phyloP scores from a whole-genome alignment of 371 early-diverging fungal species.

The Haplosporangium sp. region DNA sequence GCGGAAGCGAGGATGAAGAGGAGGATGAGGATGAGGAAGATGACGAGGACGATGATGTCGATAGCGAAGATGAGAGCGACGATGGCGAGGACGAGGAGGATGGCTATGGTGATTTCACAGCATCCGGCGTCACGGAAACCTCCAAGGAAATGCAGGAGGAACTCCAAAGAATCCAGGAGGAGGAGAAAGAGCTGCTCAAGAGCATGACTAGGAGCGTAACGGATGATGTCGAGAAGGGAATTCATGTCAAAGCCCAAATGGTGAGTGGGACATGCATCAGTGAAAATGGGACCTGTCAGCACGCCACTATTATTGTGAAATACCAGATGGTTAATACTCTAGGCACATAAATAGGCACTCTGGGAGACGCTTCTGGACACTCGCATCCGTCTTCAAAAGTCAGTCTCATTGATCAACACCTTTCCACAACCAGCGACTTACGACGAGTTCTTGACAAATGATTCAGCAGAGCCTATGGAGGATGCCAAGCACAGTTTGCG shows the following conservation, averaged over 20 bases:
- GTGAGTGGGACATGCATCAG: constrained; percentile 10
- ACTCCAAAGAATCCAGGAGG: constrained; percentile 79
- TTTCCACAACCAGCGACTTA: constrained; percentile 72
- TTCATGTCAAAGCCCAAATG: constrained; percentile 84
- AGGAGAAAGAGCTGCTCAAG: constrained; percentile 73
- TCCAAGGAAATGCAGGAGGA: constrained; percentile 68
- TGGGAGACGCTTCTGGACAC: constrained; percentile 91
- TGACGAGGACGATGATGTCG: constrained; percentile 28
- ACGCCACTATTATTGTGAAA: no score
- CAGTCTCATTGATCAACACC: constrained; percentile 79
- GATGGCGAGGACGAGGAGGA: constrained; percentile 50
- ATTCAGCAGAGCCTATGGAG: constrained; percentile 42
- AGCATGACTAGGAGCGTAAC: constrained; percentile 65
- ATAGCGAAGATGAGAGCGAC: constrained; percentile 38
- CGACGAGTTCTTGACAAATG: constrained; percentile 46
- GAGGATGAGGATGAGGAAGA: constrained; percentile 47
- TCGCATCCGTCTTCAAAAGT: constrained; percentile 90
- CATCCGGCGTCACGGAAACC: constrained; percentile 30
- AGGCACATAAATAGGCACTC: constrained; percentile 60
- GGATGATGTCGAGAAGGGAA: constrained; percentile 89
- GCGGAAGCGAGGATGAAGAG: constrained; percentile 49
- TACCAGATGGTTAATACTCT: background rate
- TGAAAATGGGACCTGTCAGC: no score
- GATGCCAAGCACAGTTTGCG: constrained; percentile 46
- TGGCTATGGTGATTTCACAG: constrained; percentile 38